phyloP scores from a whole-genome alignment of 257 asterid species.

The Petrea volubilis region DNA sequence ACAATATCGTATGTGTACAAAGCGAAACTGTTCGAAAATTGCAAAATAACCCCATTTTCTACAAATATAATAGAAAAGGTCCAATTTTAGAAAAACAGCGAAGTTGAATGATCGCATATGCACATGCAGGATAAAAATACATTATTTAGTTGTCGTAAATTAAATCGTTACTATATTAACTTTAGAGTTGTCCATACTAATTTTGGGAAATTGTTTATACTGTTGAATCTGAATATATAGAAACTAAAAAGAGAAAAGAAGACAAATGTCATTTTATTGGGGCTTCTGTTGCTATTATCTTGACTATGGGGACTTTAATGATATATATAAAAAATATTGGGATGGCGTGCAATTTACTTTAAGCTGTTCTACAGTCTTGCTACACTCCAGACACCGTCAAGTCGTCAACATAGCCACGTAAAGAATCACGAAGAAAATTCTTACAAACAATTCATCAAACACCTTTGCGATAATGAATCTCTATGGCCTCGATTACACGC shows the following conservation, averaged over 20 bases:
- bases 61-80: no score
- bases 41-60: not conserved
- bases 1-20: no score
- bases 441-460: slow-evolving; percentile 16
- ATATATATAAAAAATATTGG: not conserved
- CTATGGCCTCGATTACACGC: slow-evolving; percentile 46
- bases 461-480: slow-evolving; percentile 42
- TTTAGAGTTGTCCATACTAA: no score
- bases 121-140: no score
- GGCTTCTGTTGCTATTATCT: not conserved
- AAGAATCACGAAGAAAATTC: slow-evolving; percentile 10
- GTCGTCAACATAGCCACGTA: not conserved
- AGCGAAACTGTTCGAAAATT: no score
- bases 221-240: no score
- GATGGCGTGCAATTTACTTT: slow-evolving; percentile 1
- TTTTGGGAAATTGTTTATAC: no score
- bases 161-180: no score
- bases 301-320: not conserved
- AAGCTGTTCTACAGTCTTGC: not conserved
- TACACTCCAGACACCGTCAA: not conserved
- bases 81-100: no score
- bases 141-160: no score
- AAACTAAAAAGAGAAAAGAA: not conserved
- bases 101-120: no score
- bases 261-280: not conserved